These are phyloP conservation scores for Ascobolus immersus DNA, from an alignment of 495 filamentous ascomycete genomes.

Conservation along the genomic window DNA sequence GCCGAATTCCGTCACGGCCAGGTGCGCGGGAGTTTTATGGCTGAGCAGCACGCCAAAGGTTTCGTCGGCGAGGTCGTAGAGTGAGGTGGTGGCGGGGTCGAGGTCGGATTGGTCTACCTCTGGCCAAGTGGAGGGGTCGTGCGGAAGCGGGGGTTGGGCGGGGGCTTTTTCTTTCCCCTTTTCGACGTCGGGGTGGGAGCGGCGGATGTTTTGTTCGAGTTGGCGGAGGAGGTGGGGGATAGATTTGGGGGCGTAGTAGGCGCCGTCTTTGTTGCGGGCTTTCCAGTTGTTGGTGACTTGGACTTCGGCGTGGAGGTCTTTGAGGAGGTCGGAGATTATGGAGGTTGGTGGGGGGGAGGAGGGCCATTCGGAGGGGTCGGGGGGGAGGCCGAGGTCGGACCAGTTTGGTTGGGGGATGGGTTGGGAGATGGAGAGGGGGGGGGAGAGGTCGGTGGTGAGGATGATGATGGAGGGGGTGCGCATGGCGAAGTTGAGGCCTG, in stretches of 20 bases:
- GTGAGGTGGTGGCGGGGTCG: constrained; percentile 45
- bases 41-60: constrained; percentile 53
- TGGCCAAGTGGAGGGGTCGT: not conserved
- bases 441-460: constrained; percentile 24
- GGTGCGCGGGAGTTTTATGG: constrained; percentile 44
- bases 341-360: constrained; percentile 22
- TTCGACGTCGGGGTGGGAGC: constrained; percentile 13
- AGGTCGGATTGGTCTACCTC: constrained; percentile 19
- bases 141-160: constrained; percentile 7
- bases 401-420: constrained; percentile 13
- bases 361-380: constrained; percentile 25
- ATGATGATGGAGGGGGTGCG: constrained; percentile 39
- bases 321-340: constrained; percentile 12
- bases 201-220: constrained; percentile 32
- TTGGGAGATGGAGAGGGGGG: constrained; percentile 17
- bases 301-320: too few species aligned
- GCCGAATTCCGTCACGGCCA: constrained; percentile 34
- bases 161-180: constrained; percentile 12
- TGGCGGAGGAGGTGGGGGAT: constrained; percentile 23
- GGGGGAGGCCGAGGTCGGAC: constrained; percentile 29
- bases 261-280: too few species aligned
- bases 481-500: constrained; percentile 35
- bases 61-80: constrained; percentile 56
- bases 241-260: too few species aligned
- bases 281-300: too few species aligned